These are phyloP conservation scores for Neoboletus brunneissimus DNA, from an alignment of 768 basidiomycete species.

Conservation along the genomic window DNA sequence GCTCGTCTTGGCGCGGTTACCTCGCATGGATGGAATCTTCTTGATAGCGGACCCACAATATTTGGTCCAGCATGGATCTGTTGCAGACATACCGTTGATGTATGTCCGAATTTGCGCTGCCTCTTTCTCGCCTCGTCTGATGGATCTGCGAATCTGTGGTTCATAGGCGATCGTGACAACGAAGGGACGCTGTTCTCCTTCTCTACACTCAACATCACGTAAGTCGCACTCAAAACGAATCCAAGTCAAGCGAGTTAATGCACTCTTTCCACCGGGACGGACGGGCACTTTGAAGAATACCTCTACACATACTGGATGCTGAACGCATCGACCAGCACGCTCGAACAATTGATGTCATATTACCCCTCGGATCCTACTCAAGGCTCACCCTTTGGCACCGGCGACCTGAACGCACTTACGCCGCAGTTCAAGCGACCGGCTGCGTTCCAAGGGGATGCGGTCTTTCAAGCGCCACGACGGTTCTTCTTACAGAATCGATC, in stretches of 20 bases:
- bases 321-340: constrained; percentile 17
- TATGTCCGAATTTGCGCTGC: background rate
- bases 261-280: constrained; percentile 15
- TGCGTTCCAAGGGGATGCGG: constrained; percentile 47
- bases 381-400: constrained; percentile 56
- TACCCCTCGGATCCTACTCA: constrained; percentile 41
- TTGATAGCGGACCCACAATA: constrained; percentile 31
- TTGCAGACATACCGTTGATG: constrained; percentile 25
- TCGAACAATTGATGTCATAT: constrained; percentile 27
- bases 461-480: constrained; percentile 49
- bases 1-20: too few species aligned
- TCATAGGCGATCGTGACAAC: constrained; percentile 38
- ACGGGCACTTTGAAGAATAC: constrained; percentile 30
- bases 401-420: constrained; percentile 40
- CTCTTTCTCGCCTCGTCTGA: background rate
- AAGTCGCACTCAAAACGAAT: constrained; percentile 4
- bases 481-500: constrained; percentile 42
- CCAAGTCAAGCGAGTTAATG: background rate
- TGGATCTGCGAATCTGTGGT: background rate
- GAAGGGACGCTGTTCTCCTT: constrained; percentile 46
- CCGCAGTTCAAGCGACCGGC: constrained; percentile 53
- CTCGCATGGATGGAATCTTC: constrained; percentile 40
- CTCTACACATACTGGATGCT: constrained; percentile 32
- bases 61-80: constrained; percentile 35
- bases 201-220: constrained; percentile 49